Base-by-base conservation (phyloP, 345 rosid genomes). In the Viola odorata region DNA sequence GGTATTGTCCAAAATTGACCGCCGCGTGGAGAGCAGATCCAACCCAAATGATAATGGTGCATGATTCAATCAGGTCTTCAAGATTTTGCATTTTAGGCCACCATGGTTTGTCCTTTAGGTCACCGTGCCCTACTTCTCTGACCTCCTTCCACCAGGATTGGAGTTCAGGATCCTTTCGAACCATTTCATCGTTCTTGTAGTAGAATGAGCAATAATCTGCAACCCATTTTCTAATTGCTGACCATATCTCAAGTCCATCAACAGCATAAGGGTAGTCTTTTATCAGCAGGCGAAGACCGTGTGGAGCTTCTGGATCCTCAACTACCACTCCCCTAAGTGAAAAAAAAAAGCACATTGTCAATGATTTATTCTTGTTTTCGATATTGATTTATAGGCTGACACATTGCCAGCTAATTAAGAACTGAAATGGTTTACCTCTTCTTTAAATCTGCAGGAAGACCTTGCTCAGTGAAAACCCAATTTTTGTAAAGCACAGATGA, bases 101-200 rank as follows among this genome's bases (percentile, higher is more conserved):
- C 78, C 76, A 71, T 7, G 78, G 59, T 13, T 67, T 64, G 5
- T 58, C 63, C 53, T 68, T 78, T 73, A 45, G 58, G 72, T 78
- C 78, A 0, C 76, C 78, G 0, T 78, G 82, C 4, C 76, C 82
- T 50, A 55, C 45, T 17, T 74, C 67, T 4, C 62, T 48, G 13
- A 74, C 59, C 37, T 78, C 82, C 56, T 51, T 68, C 82, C 78
- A 78, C 82, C 82, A 78, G 7, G 69, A 53, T 55, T 78, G 82
- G 12, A 74, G 73, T 48, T 78, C 78, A 8, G 14, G 0, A 7
- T 78, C 82, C 4, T 61, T 32, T 58, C 41, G 69, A 0, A 78
- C 65, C 39, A 62, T 57, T 3, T 50, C 59, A 14, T 78, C 76
- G 0, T 37, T 60, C 14, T 62, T 50, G 68, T 74, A 78, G 50